Percentiles rank a stretch among this genome's conserved stretches.
phyloP scores from a whole-genome alignment of 257 asterid species.

The Ehretia macrophylla region DNA sequence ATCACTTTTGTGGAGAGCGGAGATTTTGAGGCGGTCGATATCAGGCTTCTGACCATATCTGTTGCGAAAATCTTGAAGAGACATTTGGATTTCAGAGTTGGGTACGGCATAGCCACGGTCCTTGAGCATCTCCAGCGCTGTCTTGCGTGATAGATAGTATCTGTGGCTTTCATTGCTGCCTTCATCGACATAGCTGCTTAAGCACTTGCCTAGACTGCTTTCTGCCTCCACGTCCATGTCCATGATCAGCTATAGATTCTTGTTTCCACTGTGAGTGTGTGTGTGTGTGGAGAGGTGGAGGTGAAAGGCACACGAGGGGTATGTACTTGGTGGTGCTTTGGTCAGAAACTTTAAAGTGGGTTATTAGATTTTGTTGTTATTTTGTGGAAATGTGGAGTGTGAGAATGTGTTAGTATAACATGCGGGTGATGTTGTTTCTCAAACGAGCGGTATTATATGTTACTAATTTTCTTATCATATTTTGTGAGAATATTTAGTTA shows the following conservation, averaged over 20 bases:
- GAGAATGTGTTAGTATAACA: no score
- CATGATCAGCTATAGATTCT: neutral
- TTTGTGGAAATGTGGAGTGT: no score
- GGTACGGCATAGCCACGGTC: constrained; percentile 90
- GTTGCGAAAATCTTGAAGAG: constrained; percentile 59
- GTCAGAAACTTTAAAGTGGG: no score
- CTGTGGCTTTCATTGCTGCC: constrained; percentile 70
- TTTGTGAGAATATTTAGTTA: no score
- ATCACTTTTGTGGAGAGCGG: constrained; percentile 62
- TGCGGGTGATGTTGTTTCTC: no score
- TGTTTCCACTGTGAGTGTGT: neutral
- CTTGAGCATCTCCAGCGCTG: constrained; percentile 81
- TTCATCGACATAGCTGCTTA: constrained; percentile 41
- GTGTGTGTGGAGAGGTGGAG: neutral
- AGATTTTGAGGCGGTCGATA: constrained; percentile 41
- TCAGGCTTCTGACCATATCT: constrained; percentile 51
- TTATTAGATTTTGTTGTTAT: no score
- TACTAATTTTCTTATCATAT: no score
- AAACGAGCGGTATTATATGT: no score
- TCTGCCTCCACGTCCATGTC: constrained; percentile 27
- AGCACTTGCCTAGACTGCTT: constrained; percentile 33
- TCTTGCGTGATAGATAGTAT: constrained; percentile 72
- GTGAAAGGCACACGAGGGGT: neutral
- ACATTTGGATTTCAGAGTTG: constrained; percentile 47
- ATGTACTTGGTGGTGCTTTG: no score